phyloP scores from a whole-genome alignment of 2,329 filamentous ascomycete genomes.

The Aphanoascus verrucosus region DNA sequence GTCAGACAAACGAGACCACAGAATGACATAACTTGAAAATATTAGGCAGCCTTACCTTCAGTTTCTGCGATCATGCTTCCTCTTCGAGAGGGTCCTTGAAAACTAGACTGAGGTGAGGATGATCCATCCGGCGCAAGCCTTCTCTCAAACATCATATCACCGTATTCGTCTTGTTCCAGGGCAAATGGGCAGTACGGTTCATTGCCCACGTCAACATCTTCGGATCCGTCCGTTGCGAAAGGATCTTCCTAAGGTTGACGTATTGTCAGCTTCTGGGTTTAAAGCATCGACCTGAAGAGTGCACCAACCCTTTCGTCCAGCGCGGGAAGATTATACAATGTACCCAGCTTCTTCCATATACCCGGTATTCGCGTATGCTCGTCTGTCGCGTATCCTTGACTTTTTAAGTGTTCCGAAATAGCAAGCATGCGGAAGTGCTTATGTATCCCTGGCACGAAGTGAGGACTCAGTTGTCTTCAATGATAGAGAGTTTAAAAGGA shows the following conservation, averaged over 20 bases:
- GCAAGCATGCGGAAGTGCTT: conserved; percentile 89
- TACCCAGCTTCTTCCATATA: conserved; percentile 79
- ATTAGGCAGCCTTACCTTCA: conserved; percentile 31
- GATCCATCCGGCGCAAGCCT: conserved; percentile 36
- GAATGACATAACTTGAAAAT: not conserved
- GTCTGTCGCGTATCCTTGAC: conserved; percentile 60
- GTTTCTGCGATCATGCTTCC: conserved; percentile 40
- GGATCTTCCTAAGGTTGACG: conserved; percentile 39
- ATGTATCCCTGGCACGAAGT: conserved; percentile 58
- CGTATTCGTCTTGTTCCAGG: conserved; percentile 45
- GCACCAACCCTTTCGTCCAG: conserved; percentile 74
- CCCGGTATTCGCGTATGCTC: conserved; percentile 78
- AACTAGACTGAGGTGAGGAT: conserved; percentile 31
- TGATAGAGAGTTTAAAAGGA: conserved; percentile 11
- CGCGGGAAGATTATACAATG: conserved; percentile 72
- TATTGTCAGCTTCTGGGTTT: not conserved
- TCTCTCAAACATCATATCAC: conserved; percentile 40
- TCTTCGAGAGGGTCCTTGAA: conserved; percentile 29
- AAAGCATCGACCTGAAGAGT: not conserved
- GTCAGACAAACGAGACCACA: not conserved
- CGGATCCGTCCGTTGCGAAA: conserved; percentile 45
- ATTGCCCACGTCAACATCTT: conserved; percentile 40
- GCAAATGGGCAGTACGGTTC: conserved; percentile 57
- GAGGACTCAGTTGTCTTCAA: not conserved
- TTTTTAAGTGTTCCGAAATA: conserved; percentile 67